Percentiles rank a stretch among this genome's conserved stretches.
Conservation (phyloP, 768 basidiomycete genomes). For the Termitomyces sp. region DNA sequence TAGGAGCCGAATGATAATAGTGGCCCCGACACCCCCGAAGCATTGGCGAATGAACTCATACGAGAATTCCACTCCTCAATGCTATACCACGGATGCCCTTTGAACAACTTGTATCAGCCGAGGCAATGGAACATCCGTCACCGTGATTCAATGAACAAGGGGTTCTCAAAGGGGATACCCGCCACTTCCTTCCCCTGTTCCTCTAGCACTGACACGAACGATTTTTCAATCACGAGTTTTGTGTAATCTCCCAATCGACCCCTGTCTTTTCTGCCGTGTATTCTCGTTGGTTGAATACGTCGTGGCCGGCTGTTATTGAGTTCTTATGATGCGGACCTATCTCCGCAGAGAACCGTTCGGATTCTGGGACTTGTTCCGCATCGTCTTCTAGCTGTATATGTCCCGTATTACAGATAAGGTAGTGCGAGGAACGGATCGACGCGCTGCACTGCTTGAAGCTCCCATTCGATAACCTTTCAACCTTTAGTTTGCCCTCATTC, state of each 20-base stretch:
- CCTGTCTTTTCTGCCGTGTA: neutral
- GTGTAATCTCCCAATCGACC: neutral
- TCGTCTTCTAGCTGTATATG: neutral
- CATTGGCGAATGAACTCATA: neutral
- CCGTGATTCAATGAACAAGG: neutral
- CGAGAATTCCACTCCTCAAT: neutral
- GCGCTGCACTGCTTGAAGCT: no score
- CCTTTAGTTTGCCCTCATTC: neutral
- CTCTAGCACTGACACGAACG: neutral
- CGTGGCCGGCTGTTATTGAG: neutral
- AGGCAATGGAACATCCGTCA: neutral
- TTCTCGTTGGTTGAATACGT: neutral
- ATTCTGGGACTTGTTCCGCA: neutral
- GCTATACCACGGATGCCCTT: neutral
- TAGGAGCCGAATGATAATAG: neutral
- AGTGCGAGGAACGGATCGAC: neutral
- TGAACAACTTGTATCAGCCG: neutral
- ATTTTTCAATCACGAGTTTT: neutral
- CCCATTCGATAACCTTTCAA: neutral
- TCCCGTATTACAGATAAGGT: neutral
- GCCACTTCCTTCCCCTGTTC: neutral
- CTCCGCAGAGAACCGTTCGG: neutral
- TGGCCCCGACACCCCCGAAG: neutral
- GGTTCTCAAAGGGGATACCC: neutral
- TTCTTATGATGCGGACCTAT: neutral